Evolutionary conservation across 1,284 basidiomycete genomes (phyloP).

Genomic region (Phlebopus sp.): DNA sequence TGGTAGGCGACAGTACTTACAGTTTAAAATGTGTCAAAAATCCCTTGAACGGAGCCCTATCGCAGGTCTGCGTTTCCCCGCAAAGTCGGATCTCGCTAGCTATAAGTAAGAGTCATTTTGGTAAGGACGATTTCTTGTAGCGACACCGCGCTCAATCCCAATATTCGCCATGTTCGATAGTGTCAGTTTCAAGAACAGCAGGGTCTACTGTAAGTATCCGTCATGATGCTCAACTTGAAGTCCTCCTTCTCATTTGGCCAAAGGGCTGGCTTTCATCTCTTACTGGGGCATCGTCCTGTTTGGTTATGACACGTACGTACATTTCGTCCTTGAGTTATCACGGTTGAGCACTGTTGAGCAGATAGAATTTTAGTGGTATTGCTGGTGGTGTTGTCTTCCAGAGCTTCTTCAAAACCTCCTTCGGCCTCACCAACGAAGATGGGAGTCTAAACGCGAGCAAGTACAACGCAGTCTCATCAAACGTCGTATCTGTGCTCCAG

Average conservation of each 20-base stretch:
- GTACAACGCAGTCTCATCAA: constrained; percentile 51
- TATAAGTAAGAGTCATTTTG: background rate
- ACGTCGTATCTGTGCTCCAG: constrained; percentile 75
- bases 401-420: constrained; percentile 58
- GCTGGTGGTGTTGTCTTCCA: constrained; percentile 69
- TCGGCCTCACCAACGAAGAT: constrained; percentile 49
- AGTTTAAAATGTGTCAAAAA: too few relatives aligned
- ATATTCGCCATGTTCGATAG: constrained; percentile 9
- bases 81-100: too few relatives aligned
- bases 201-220: constrained; percentile 54
- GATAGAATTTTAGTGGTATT: constrained; percentile 44
- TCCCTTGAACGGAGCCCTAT: too few relatives aligned
- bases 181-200: constrained; percentile 47
- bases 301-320: constrained; percentile 68
- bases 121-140: background rate
- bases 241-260: constrained; percentile 6
- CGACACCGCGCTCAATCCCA: background rate
- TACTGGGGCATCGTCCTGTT: constrained; percentile 81
- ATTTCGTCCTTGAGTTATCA: too few relatives aligned
- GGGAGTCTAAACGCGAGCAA: constrained; percentile 36
- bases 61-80: too few relatives aligned
- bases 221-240: background rate
- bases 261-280: constrained; percentile 67
- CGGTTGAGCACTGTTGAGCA: background rate
- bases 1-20: too few relatives aligned